phyloP scores from a whole-genome alignment of 2,329 filamentous ascomycete genomes.

The Microcyclospora tardicrescens region DNA sequence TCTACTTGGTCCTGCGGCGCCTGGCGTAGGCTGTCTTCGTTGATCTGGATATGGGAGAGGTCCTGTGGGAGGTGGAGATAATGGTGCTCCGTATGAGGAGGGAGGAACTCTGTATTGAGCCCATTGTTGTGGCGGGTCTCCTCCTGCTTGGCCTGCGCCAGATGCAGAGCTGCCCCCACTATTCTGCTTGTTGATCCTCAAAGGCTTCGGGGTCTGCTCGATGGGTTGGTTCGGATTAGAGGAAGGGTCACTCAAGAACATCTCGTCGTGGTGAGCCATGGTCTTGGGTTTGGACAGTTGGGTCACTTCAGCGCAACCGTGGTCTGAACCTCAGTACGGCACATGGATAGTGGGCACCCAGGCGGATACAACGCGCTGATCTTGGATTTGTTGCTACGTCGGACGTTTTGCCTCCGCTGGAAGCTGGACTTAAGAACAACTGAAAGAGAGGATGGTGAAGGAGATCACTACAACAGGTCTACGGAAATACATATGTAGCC shows the following conservation, averaged over 20 bases:
- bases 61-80: conserved; percentile 19
- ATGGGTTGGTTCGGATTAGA: conserved; percentile 6
- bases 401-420: too few species aligned
- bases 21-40: conserved; percentile 7
- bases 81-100: conserved; percentile 19
- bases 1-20: conserved; percentile 10
- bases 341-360: background rate
- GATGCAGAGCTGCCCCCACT: conserved; percentile 5
- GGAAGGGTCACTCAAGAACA: conserved; percentile 9
- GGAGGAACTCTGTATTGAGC: conserved; percentile 21
- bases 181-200: conserved; percentile 20
- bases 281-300: background rate
- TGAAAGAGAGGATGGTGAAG: too few species aligned
- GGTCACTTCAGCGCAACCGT: background rate
- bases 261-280: conserved; percentile 5
- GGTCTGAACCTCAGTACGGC: too few species aligned
- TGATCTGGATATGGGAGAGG: conserved; percentile 21
- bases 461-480: too few species aligned
- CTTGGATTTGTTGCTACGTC: conserved; percentile 1
- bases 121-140: conserved; percentile 19
- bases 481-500: too few species aligned
- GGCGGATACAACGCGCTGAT: background rate
- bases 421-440: too few species aligned
- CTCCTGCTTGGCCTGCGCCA: conserved; percentile 5
- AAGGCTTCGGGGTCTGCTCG: conserved; percentile 16